These are phyloP conservation scores for Fusarium torulosum DNA, from an alignment of 2,329 filamentous ascomycete genomes.

Conservation along the genomic window DNA sequence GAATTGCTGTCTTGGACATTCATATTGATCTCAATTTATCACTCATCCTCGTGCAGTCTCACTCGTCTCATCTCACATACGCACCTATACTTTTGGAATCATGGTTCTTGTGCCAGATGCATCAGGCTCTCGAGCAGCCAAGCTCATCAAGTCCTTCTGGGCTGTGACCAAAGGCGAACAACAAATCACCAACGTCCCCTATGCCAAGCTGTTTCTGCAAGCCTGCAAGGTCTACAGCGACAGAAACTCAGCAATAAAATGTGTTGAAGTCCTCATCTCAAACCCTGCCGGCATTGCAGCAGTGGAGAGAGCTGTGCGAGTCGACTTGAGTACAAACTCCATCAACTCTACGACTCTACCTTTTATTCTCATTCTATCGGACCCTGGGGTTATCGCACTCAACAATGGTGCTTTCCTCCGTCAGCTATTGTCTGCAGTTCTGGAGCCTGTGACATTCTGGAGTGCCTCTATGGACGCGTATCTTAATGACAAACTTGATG, in stretches of 20 bases:
- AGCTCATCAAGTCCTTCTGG: slow-evolving; percentile 37
- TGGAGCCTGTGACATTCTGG: slow-evolving; percentile 69
- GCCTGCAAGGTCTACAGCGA: slow-evolving; percentile 31
- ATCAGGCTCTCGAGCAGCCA: slow-evolving; percentile 24
- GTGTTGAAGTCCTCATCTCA: slow-evolving; percentile 48
- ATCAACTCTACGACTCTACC: slow-evolving; percentile 40
- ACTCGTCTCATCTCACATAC: too few species aligned
- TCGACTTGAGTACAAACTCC: slow-evolving; percentile 47
- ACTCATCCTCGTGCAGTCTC: too few species aligned
- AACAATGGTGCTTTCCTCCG: slow-evolving; percentile 41
- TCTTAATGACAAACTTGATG: slow-evolving; percentile 48
- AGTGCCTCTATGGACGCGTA: slow-evolving; percentile 56
- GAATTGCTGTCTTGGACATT: background rate
- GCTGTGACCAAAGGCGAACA: slow-evolving; percentile 35
- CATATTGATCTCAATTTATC: background rate
- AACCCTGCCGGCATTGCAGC: slow-evolving; percentile 40
- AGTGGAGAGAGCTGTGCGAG: slow-evolving; percentile 46
- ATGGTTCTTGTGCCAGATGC: slow-evolving; percentile 22
- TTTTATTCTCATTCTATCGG: slow-evolving; percentile 25
- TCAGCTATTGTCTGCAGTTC: slow-evolving; percentile 58
- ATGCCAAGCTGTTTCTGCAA: slow-evolving; percentile 49
- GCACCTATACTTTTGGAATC: background rate
- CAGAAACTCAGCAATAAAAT: slow-evolving; percentile 37
- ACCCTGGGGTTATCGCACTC: slow-evolving; percentile 31
- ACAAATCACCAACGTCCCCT: slow-evolving; percentile 21